Evolutionary conservation across 495 filamentous ascomycete genomes (phyloP).

Genomic region (Penicillium riverlandense): DNA sequence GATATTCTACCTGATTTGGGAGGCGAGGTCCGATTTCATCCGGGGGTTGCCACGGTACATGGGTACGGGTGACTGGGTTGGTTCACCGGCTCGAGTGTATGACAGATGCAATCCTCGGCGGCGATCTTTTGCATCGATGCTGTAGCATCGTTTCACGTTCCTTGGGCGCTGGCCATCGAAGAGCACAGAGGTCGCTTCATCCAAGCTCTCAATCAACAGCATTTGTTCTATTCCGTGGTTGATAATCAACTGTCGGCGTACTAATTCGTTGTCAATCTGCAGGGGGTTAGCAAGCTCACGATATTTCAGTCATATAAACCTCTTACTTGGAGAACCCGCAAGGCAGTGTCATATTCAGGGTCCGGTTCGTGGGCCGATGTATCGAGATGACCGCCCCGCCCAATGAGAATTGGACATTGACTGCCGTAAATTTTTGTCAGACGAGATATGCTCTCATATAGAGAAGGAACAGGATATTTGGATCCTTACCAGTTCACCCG

Average conservation of each 20-base stretch:
- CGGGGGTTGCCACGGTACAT: conserved; percentile 46
- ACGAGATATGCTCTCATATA: conserved; percentile 7
- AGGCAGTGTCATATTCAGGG: conserved; percentile 59
- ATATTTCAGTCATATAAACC: not conserved
- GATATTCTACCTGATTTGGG: conserved; percentile 48
- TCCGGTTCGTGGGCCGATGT: conserved; percentile 67
- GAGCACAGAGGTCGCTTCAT: conserved; percentile 62
- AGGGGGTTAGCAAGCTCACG: not conserved
- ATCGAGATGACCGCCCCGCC: conserved; percentile 50
- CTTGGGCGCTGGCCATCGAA: conserved; percentile 50
- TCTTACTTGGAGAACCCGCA: conserved; percentile 63
- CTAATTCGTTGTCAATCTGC: conserved; percentile 69
- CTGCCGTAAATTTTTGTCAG: conserved; percentile 18
- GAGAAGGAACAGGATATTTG: not conserved
- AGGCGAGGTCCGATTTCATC: conserved; percentile 73
- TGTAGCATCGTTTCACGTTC: conserved; percentile 68
- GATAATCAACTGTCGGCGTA: conserved; percentile 78
- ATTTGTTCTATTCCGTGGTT: conserved; percentile 76
- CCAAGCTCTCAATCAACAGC: conserved; percentile 61
- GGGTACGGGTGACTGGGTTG: conserved; percentile 47
- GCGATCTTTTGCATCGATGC: conserved; percentile 48
- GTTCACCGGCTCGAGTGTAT: conserved; percentile 46
- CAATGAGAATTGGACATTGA: conserved; percentile 59
- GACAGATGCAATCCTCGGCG: conserved; percentile 59
- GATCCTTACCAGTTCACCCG: conserved; percentile 42